Evolutionary conservation across 2,329 filamentous ascomycete species (phyloP), one percentile per base, ranked within the genome.

Genomic region (Sarocladium kiliense): DNA sequence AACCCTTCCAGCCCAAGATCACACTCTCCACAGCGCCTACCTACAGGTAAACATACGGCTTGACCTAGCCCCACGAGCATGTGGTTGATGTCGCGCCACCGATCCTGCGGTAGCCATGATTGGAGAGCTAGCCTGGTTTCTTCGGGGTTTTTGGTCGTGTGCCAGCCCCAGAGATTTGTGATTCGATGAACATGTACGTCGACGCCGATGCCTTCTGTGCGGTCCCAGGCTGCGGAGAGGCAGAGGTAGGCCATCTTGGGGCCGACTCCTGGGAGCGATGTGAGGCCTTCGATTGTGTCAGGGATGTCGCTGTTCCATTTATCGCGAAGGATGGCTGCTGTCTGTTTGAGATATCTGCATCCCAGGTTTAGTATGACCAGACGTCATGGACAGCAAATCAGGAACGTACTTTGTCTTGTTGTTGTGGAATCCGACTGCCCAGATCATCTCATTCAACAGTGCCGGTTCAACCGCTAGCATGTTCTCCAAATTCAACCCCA

Each of bases 171-270:
- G 26, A 96, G 76, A 72, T 96, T 96, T 53, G 91, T 93, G 71
- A 97, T 95, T 55, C 92, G 87, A 72, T 96, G 92, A 3, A 97
- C 92, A 71, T 97, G 92, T 4, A 96, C 91, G 68, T 97, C 92
- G 50, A 97, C 92, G 25, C 92, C 92, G 60, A 97, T 96, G 7
- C 92, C 92, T 65, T 84, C 77, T 54, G 80, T 81, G 32, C 76
- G 74, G 62, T 73, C 70, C 81, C 81, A 84, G 79, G 65, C 89
- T 0, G 87, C 87, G 47, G 86, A 87, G 75, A 96, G 82, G 67
- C 88, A 93, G 21, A 97, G 80, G 68, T 94, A 92, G 12, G 87
- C 91, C 92, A 97, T 97, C 73, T 97, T 97, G 27, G 92, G 92
- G 0, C 92, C 92, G 1, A 97, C 92, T 4, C 92, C 92, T 0